These are phyloP conservation scores for Tympanopsis confertula DNA, from an alignment of 2,329 filamentous ascomycete genomes.

Conservation along the genomic window DNA sequence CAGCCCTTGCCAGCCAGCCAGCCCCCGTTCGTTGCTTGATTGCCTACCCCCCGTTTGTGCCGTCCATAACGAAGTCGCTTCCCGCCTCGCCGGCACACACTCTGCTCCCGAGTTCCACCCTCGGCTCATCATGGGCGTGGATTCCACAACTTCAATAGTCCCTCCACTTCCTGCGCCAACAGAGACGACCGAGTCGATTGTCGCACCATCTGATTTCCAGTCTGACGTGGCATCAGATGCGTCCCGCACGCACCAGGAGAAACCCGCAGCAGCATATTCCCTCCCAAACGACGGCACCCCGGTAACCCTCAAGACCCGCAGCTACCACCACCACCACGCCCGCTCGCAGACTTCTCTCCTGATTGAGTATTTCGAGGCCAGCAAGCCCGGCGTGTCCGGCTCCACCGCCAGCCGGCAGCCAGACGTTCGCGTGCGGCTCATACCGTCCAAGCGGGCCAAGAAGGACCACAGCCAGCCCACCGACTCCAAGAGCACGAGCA, in stretches of 20 bases:
- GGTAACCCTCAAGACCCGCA: constrained; percentile 76
- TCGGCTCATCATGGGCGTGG: constrained; percentile 37
- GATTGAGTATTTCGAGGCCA: constrained; percentile 89
- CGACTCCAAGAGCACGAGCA: constrained; percentile 54
- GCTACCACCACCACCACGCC: constrained; percentile 40
- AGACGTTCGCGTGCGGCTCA: constrained; percentile 70
- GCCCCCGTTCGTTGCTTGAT: too few relatives aligned
- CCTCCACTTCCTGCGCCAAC: constrained; percentile 70
- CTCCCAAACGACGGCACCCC: constrained; percentile 80
- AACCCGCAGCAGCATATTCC: constrained; percentile 67
- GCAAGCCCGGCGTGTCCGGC: constrained; percentile 46
- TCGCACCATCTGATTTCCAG: constrained; percentile 42
- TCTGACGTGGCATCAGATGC: constrained; percentile 53
- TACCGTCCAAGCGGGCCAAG: constrained; percentile 55
- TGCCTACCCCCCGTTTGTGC: too few relatives aligned
- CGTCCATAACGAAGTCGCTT: too few relatives aligned
- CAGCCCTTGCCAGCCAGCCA: too few relatives aligned
- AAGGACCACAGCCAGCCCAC: constrained; percentile 80
- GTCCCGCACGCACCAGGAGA: constrained; percentile 56
- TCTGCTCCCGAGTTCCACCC: too few relatives aligned
- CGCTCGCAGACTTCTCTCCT: constrained; percentile 79
- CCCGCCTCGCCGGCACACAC: too few relatives aligned
- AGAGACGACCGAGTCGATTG: constrained; percentile 51
- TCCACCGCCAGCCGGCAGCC: constrained; percentile 54
- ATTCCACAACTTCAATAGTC: constrained; percentile 32